Evolutionary conservation across 2,329 filamentous ascomycete species (phyloP).

Genomic region (Blastomyces gilchristii): DNA sequence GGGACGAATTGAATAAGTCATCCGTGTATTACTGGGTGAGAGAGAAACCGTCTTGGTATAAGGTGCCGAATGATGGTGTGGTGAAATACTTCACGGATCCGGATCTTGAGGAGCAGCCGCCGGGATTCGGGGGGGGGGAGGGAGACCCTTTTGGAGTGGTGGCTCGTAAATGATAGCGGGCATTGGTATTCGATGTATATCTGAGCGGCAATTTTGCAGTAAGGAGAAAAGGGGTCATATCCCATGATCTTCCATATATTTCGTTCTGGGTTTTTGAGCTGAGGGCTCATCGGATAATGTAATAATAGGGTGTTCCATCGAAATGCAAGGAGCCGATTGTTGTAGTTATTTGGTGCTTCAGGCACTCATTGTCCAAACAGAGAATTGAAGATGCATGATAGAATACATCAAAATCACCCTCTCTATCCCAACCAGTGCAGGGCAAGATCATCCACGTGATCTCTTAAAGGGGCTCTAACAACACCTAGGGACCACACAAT

Average conservation of each 20-base stretch:
- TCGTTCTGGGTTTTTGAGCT: background rate
- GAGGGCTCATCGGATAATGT: background rate
- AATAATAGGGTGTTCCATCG: background rate
- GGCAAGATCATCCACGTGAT: background rate
- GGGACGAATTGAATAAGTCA: conserved; percentile 17
- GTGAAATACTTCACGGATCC: conserved; percentile 20
- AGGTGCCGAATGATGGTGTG: conserved; percentile 29
- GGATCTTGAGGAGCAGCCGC: conserved; percentile 15
- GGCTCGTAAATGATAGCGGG: background rate
- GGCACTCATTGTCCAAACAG: background rate
- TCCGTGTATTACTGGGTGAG: conserved; percentile 37
- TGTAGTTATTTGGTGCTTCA: background rate
- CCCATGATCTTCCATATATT: background rate
- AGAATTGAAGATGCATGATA: background rate
- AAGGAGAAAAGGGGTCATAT: background rate
- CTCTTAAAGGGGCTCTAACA: background rate
- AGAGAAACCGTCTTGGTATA: conserved; percentile 33
- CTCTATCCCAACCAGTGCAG: background rate
- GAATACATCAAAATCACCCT: background rate
- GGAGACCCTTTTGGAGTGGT: background rate
- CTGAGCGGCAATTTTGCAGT: background rate
- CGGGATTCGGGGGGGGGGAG: background rate
- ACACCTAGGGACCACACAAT: background rate
- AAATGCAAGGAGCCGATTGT: background rate
- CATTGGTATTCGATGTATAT: background rate